phyloP scores from a whole-genome alignment of 2,329 filamentous ascomycete species.

The Huntiella savannae region DNA sequence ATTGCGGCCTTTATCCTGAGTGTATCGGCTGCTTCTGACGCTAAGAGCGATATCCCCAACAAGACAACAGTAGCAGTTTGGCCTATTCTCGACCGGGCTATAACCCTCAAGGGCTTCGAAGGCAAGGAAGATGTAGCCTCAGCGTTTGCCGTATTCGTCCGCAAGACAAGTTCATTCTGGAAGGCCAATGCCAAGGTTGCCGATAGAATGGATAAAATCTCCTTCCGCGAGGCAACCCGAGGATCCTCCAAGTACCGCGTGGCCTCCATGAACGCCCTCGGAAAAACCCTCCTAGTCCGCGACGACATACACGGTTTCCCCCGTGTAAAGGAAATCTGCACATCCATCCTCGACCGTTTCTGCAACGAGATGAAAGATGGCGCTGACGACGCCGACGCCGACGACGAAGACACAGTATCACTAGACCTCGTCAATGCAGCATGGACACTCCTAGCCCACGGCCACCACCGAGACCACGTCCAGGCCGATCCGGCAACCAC shows the following conservation, averaged over 20 bases:
- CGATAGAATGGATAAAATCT: conserved; percentile 59
- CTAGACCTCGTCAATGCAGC: neutral
- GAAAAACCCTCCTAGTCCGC: conserved; percentile 49
- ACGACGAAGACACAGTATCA: conserved; percentile 19
- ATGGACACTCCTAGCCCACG: conserved; percentile 28
- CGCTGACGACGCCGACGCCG: conserved; percentile 44
- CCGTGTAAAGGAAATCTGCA: conserved; percentile 35
- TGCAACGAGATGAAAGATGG: conserved; percentile 24
- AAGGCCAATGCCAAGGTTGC: conserved; percentile 31
- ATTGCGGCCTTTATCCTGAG: conserved; percentile 45
- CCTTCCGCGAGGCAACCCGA: conserved; percentile 71
- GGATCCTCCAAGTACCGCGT: conserved; percentile 74
- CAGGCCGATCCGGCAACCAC: conserved; percentile 20
- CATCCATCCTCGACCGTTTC: too few relatives aligned
- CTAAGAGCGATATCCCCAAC: conserved; percentile 38
- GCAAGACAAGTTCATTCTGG: conserved; percentile 41
- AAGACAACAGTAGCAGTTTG: conserved; percentile 48
- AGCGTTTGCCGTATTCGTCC: conserved; percentile 60
- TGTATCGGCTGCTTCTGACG: conserved; percentile 21
- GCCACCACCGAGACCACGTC: conserved; percentile 27
- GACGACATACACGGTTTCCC: conserved; percentile 40
- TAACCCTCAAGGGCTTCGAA: conserved; percentile 78
- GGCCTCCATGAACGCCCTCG: conserved; percentile 53
- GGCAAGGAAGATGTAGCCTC: conserved; percentile 75
- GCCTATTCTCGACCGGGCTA: conserved; percentile 63